Percentiles rank a stretch among this genome's conserved stretches.
phyloP scores from a whole-genome alignment of 83 land plant genomes.

The Diphasiastrum complanatum region DNA sequence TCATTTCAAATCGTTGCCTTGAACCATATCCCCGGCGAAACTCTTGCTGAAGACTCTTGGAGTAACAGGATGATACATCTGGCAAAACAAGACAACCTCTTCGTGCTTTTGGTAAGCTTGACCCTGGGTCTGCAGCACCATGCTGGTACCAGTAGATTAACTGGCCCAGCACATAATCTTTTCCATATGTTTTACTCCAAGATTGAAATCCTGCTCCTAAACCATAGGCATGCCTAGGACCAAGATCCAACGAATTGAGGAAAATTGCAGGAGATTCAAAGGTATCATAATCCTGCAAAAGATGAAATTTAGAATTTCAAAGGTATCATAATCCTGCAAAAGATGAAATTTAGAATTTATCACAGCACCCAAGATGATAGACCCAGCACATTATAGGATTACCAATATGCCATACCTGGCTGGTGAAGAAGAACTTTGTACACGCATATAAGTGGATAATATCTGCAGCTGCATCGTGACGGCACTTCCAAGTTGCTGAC shows the following conservation, averaged over 20 bases:
- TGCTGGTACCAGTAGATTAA: conserved; percentile 84
- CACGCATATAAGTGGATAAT: conserved; percentile 91
- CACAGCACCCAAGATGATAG: not conserved
- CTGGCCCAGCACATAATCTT: conserved; percentile 85
- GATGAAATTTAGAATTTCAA: too few species aligned
- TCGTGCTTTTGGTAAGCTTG: conserved; percentile 45
- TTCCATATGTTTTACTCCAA: conserved; percentile 70
- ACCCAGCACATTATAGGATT: not conserved
- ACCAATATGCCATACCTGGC: conserved; percentile 39
- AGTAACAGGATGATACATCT: conserved; percentile 79
- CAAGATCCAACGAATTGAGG: conserved; percentile 54
- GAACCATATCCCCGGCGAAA: conserved; percentile 55
- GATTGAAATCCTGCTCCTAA: conserved; percentile 54
- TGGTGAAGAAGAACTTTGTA: conserved; percentile 71
- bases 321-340: conserved; percentile 5
- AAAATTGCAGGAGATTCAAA: conserved; percentile 1
- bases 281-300: conserved; percentile 4
- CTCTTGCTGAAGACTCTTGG: conserved; percentile 53
- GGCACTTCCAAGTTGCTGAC: conserved; percentile 56
- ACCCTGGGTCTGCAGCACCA: conserved; percentile 70
- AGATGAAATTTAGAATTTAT: too few species aligned
- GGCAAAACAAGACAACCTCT: conserved; percentile 88
- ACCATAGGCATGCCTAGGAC: conserved; percentile 65
- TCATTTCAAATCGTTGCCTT: conserved; percentile 56
- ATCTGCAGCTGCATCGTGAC: conserved; percentile 99